Percentiles rank a stretch among this genome's conserved stretches.
These are phyloP conservation scores for Cercospora sesami DNA, from an alignment of 2,329 filamentous ascomycete species.

Conservation along the genomic window DNA sequence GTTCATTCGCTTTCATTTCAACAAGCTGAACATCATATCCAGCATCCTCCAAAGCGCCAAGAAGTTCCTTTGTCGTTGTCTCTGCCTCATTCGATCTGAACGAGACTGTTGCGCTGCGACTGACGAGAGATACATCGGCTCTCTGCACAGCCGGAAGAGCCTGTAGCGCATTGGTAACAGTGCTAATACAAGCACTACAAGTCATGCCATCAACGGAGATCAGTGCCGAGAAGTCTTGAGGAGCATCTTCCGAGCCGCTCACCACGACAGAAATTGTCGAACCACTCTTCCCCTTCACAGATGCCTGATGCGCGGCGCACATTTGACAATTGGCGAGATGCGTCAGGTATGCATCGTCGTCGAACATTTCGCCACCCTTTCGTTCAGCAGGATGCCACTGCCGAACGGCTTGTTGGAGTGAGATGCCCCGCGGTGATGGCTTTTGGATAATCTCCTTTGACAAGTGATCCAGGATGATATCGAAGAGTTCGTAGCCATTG, in stretches of 20 bases:
- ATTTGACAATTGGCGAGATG: background rate
- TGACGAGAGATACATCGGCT: background rate
- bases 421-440: background rate
- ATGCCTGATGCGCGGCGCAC: background rate
- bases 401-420: background rate
- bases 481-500: background rate
- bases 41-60: background rate
- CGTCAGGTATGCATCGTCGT: background rate
- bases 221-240: background rate
- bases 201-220: background rate
- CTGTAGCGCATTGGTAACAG: background rate
- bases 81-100: background rate
- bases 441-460: background rate
- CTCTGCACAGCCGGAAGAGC: background rate
- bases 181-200: background rate
- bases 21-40: background rate
- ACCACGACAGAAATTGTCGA: background rate
- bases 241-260: background rate
- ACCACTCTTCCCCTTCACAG: background rate
- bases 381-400: too few species aligned
- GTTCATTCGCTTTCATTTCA: background rate
- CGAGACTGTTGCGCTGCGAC: background rate
- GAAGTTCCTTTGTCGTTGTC: background rate
- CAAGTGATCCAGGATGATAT: background rate
- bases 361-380: background rate